phyloP scores from a whole-genome alignment of 257 asterid genomes.

The Ehretia macrophylla region DNA sequence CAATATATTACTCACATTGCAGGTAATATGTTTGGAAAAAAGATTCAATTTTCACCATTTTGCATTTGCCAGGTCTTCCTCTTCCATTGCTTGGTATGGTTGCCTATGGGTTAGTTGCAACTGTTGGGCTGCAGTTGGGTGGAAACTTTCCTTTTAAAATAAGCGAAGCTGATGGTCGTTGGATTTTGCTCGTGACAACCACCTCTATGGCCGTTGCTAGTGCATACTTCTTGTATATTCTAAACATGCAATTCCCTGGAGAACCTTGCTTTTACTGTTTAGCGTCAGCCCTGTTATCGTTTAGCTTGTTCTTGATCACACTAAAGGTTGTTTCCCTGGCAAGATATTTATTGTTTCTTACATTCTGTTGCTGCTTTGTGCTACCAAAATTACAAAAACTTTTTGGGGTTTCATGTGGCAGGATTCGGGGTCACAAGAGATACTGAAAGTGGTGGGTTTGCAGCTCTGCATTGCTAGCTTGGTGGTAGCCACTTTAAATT shows the following conservation, averaged over 20 bases:
- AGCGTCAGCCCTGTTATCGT: conserved; percentile 67
- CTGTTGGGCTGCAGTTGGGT: conserved; percentile 56
- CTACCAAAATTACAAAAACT: conserved; percentile 6
- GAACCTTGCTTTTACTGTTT: conserved; percentile 80
- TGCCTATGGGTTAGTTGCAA: conserved; percentile 77
- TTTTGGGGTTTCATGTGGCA: conserved; percentile 28
- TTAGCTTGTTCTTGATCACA: conserved; percentile 65
- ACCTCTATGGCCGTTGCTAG: conserved; percentile 95
- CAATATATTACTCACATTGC: conserved; percentile 6
- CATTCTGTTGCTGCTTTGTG: conserved; percentile 5
- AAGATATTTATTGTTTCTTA: conserved; percentile 14
- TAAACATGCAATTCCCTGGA: conserved; percentile 66
- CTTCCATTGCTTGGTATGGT: conserved; percentile 87
- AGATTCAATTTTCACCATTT: conserved; percentile 17
- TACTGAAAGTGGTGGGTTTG: conserved; percentile 51
- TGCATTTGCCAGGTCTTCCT: conserved; percentile 70
- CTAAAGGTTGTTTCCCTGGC: conserved; percentile 47
- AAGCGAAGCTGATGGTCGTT: conserved; percentile 46
- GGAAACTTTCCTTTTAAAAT: conserved; percentile 35
- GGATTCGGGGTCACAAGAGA: conserved; percentile 51
- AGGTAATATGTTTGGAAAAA: conserved; percentile 14
- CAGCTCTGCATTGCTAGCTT: conserved; percentile 58
- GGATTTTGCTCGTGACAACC: conserved; percentile 56
- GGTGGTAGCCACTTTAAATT: conserved; percentile 62
- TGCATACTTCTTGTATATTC: conserved; percentile 83